These are phyloP conservation scores for Solanum ossicruentum DNA, from an alignment of 257 asterid species.

Conservation along the genomic window DNA sequence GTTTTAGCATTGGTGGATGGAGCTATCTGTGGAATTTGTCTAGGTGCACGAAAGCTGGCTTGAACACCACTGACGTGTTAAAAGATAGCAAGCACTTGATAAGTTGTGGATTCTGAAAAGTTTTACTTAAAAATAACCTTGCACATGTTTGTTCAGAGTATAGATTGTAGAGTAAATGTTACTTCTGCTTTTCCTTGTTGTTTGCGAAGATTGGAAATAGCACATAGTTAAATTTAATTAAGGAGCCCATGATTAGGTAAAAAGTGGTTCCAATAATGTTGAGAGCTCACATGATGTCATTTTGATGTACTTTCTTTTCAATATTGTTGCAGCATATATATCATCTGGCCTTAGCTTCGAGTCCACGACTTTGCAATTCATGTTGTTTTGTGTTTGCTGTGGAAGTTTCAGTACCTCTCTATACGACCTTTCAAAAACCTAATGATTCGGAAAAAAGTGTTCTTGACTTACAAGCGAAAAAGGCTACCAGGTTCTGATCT, in stretches of 20 bases:
- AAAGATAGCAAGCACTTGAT: neutral
- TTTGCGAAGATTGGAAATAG: neutral
- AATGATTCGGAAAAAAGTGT: slow-evolving; percentile 35
- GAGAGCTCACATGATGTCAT: neutral
- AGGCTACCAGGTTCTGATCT: slow-evolving; percentile 22
- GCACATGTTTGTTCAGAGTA: neutral
- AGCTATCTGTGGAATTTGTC: too few relatives aligned
- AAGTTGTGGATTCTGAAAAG: neutral
- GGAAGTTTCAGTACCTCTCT: neutral
- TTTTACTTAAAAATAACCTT: neutral
- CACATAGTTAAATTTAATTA: neutral
- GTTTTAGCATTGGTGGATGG: too few relatives aligned
- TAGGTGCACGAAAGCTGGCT: too few relatives aligned
- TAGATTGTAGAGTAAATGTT: neutral
- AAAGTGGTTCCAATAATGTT: neutral
- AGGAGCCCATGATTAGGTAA: neutral
- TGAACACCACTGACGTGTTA: neutral
- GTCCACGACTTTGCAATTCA: neutral
- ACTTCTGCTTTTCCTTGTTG: neutral
- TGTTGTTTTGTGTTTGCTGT: neutral
- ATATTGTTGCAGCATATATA: neutral
- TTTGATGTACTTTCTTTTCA: neutral
- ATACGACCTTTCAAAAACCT: neutral
- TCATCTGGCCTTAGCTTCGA: neutral
- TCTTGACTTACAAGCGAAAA: slow-evolving; percentile 63